Base-by-base conservation (phyloP, 331 rosid species). In the Rhamnella rubrinervis region DNA sequence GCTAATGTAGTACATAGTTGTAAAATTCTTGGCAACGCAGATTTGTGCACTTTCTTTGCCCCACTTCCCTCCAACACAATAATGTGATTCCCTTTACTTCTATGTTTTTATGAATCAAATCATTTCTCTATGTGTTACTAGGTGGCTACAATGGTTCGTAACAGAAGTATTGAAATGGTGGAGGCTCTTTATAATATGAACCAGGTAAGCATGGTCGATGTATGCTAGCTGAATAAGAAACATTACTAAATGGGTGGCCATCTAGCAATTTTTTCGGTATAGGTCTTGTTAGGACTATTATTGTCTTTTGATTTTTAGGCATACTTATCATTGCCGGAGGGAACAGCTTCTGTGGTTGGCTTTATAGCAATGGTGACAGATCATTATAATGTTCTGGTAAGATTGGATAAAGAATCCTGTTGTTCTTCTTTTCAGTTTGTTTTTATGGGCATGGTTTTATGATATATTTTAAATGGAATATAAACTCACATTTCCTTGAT, bases 331-430 rank as follows among this genome's bases (percentile, higher is more conserved):
- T 79, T 91, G 70, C 97, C 97, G 65, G 97, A 91, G 75, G 97
- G 96, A 50, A 78, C 86, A 28, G 96, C 96, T 73, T 87, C 97
- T 52, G 90, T 87, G 19, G 88, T 89, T 78, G 97, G 96, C 76
- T 87, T 91, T 61, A 78, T 71, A 64, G 97, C 93, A 40, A 84
- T 87, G 97, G 87, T 88, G 96, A 87, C 87, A n/a, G 97, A 91
- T 76, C 92, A 91, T 76, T 91, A 89, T 78, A 86, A 85, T 73
- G 91, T 85, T 68, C 71, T 86, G 92, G 97, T 91, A 79, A 80
- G 88, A 69, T 59, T 58, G 56, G 53, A 57, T 40, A 55, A 35
- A 25, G 61, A 44, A 44, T 44, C 16, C 14, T 44, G 49, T 44
- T 41, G 49, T 44, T 44, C 13, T 44, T 4, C 4, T 44, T 40